phyloP scores from a whole-genome alignment of 2,329 filamentous ascomycete species.

The Nigrospora osmanthi region DNA sequence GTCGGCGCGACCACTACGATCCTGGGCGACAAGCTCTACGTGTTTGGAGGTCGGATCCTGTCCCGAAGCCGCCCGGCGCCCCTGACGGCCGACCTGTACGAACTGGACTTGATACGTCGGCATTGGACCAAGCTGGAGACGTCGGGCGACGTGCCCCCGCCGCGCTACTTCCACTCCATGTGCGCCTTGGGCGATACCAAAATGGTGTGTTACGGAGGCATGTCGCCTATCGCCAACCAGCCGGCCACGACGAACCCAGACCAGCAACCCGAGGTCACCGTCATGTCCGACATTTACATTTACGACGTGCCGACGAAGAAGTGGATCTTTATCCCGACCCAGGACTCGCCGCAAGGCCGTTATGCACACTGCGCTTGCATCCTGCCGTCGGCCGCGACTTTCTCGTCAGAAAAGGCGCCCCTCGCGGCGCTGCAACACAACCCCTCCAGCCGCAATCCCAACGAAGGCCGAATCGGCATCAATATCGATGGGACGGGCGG shows the following conservation, averaged over 20 bases:
- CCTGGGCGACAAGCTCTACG: slow-evolving; percentile 89
- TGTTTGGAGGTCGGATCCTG: slow-evolving; percentile 85
- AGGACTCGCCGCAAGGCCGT: slow-evolving; percentile 80
- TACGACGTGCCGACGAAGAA: slow-evolving; percentile 76
- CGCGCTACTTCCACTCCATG: slow-evolving; percentile 95
- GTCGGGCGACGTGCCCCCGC: slow-evolving; percentile 76
- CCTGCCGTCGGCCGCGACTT: slow-evolving; percentile 77
- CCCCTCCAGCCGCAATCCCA: slow-evolving; percentile 70
- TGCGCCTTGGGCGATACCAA: slow-evolving; percentile 92
- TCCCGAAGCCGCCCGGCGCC: slow-evolving; percentile 74
- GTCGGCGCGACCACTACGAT: slow-evolving; percentile 95
- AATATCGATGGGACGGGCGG: slow-evolving; percentile 86
- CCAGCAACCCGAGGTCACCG: slow-evolving; percentile 76
- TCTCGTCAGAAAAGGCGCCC: slow-evolving; percentile 76
- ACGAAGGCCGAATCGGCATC: slow-evolving; percentile 81
- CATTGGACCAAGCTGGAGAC: slow-evolving; percentile 92
- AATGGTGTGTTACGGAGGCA: slow-evolving; percentile 94
- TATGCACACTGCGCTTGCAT: slow-evolving; percentile 97
- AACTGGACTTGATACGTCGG: slow-evolving; percentile 80
- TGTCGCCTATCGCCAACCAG: slow-evolving; percentile 69
- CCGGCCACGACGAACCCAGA: slow-evolving; percentile 42
- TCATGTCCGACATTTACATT: slow-evolving; percentile 97
- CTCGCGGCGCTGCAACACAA: slow-evolving; percentile 87
- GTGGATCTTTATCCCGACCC: slow-evolving; percentile 78
- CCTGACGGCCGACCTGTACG: slow-evolving; percentile 85